Evolutionary conservation across 73 alveolate species (phyloP), one percentile per base, ranked within the genome.

Genomic region (Stentor roeselii): DNA sequence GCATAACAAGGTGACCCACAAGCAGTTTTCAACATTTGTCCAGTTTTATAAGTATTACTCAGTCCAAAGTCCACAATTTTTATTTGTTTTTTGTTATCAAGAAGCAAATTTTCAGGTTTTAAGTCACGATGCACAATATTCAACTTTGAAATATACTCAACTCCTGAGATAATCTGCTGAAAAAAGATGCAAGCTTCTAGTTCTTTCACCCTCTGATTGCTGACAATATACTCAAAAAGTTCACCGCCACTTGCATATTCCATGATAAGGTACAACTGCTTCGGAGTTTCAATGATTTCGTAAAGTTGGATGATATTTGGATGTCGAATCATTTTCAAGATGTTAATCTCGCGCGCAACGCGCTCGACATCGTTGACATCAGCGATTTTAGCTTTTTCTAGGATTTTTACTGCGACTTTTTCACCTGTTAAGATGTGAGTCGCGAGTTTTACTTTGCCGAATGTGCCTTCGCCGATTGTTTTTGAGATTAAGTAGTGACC

Each of bases 1-100:
- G 99, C 99, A 89, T 96, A 96, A 82, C 99, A 97, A 3, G 99
- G 99, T 34, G 97, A 90, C 3, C 99, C 99, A 87, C 99, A 96
- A 15, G 99, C 98, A 59, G 99, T 95, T 42, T 95, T 92, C 60
- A 96, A 78, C 78, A 87, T 75, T 78, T 96, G 98, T 3, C 93
- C 95, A 59, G 82, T 32, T 50, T 91, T 85, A 78, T 90, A 94
- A 15, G 94, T 89, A 86, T 96, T 96, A 41, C 95, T 82, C 59
- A 96, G 84, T 39, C 99, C 99, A 78, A 96, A 96, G 86, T 96
- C 99, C 21, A 95, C 97, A 34, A 96, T 96, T 89, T 96, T 96
- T 42, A 96, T 86, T 82, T 85, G 86, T 75, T 87, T 91, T 42
- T 89, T 89, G 14, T 91, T 89, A 38, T 93, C 97, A 60, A 96